Evolutionary conservation across 2,329 filamentous ascomycete species (phyloP), one percentile per base, ranked within the genome.

Genomic region (Pezicula radicicola): DNA sequence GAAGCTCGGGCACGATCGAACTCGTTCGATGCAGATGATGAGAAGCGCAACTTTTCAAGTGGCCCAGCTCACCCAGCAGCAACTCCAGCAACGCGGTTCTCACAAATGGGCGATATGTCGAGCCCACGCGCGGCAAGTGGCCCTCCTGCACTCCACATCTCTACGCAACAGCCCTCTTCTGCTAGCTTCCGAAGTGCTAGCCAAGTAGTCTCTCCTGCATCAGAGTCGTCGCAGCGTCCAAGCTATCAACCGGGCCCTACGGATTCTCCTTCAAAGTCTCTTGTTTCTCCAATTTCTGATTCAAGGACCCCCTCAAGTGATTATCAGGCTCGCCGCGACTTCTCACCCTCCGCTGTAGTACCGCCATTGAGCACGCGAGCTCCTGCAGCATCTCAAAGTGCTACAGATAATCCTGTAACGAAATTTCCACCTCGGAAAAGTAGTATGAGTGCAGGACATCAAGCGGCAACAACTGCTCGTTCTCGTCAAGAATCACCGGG

Each of bases 351-450:
- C 37, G 78, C 78, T 5, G 68, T 77, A 53, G 76, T 76, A 18
- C 72, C 70, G 6, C 78, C 77, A 4, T 68, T 71, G 45, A 73
- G 71, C 47, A 73, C 73, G 49, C 68, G 71, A 51, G 60, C 67
- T 13, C 71, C 71, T 21, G 67, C 73, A 21, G 67, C 63, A 19
- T 70, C 74, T 3, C 54, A 62, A 19, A 63, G 47, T 37, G 51
- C 55, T 15, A 58, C 61, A 16, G 63, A 62, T 27, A 58, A 72
- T 3, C 63, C 66, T 39, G 62, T 67, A 36, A 62, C 72, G 3
- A 73, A 72, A 45, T 84, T 80, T 53, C 83, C 83, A 9, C 77
- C 80, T 8, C 74, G 84, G 35, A 84, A 85, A 66, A 84, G 80
- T 65, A 87, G 83, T 61, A 71, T 85, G 60, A 75, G 75, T 13